Evolutionary conservation across 352 stramenopile species (phyloP).

Genomic region (Phytopythium vexans): DNA sequence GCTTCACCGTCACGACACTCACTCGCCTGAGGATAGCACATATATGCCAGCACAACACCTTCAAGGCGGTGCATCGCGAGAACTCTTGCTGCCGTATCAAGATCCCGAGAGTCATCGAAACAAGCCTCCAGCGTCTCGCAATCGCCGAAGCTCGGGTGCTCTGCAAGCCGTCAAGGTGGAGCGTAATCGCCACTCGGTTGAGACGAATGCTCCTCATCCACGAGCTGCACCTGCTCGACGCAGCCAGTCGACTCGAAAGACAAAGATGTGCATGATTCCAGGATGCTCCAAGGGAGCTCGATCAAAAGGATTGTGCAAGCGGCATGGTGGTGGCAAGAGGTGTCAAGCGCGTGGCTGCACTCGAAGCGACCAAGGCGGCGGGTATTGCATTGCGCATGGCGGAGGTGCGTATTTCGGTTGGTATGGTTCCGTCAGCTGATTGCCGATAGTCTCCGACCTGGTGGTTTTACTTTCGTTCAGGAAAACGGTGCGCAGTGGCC

Average conservation of each 20-base stretch:
- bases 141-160: too few relatives aligned
- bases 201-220: background rate
- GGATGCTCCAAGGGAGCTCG: constrained; percentile 73
- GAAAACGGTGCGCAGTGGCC: constrained; percentile 57
- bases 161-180: too few relatives aligned
- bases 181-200: background rate
- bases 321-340: constrained; percentile 79
- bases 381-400: constrained; percentile 78
- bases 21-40: too few relatives aligned
- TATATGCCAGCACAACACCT: too few relatives aligned
- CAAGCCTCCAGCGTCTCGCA: too few relatives aligned
- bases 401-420: constrained; percentile 29
- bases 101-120: too few relatives aligned
- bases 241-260: constrained; percentile 51
- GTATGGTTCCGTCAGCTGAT: background rate
- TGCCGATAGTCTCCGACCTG: background rate
- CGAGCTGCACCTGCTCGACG: constrained; percentile 3
- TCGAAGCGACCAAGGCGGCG: constrained; percentile 83
- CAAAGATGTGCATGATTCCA: constrained; percentile 62
- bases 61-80: too few relatives aligned
- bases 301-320: constrained; percentile 82
- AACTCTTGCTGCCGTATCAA: too few relatives aligned
- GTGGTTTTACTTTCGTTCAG: constrained; percentile 14
- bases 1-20: too few relatives aligned
- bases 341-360: constrained; percentile 52